Conservation (phyloP, 2,329 filamentous ascomycete genomes). For the Colletotrichum noveboracense region DNA sequence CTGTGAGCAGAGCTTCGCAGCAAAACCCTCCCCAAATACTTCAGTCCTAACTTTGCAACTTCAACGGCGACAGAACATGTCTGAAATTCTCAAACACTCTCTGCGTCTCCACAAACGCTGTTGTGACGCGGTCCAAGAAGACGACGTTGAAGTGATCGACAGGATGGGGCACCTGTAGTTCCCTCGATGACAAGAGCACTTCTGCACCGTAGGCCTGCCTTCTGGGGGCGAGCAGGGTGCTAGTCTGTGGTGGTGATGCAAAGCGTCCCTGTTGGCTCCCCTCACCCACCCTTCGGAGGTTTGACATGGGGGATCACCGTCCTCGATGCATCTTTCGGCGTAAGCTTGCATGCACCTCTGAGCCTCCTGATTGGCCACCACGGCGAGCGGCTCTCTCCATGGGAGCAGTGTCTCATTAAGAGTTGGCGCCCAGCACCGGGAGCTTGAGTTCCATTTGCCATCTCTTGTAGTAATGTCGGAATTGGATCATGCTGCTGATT, state of each 20-base stretch:
- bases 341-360: not conserved
- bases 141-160: not conserved
- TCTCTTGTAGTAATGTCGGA: not conserved
- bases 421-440: not conserved
- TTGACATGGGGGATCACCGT: slow-evolving; percentile 12
- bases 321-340: slow-evolving; percentile 18
- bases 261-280: slow-evolving; percentile 3
- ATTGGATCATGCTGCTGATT: not conserved
- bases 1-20: not conserved
- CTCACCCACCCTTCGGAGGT: not conserved
- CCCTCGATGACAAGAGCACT: not conserved
- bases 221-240: not conserved
- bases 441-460: not conserved
- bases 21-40: not conserved
- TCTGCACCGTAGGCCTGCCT: not conserved
- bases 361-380: not conserved
- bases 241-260: slow-evolving; percentile 4
- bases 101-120: not conserved
- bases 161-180: not conserved
- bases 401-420: slow-evolving; percentile 10
- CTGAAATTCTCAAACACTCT: not conserved
- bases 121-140: not conserved
- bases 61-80: slow-evolving; percentile 1
- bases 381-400: not conserved
- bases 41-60: not conserved